phyloP scores from a whole-genome alignment of 768 basidiomycete genomes.

The Artomyces pyxidatus region DNA sequence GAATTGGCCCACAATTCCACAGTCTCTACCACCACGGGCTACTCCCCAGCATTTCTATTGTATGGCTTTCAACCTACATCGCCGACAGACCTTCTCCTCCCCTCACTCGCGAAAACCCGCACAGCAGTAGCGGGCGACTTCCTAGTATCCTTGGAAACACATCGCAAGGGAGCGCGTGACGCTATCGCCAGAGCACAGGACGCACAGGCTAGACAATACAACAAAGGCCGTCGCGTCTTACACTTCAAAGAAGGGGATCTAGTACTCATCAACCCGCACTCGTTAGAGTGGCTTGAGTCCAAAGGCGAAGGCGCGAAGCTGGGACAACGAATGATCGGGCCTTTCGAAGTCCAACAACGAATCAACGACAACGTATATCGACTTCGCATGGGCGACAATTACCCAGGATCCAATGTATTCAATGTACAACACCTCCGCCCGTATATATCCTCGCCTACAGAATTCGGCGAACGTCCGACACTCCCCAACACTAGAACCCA shows the following conservation, averaged over 20 bases:
- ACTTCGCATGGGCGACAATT: constrained; percentile 13
- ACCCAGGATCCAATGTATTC: constrained; percentile 17
- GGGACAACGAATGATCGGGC: constrained; percentile 16
- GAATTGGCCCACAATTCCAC: constrained; percentile 13
- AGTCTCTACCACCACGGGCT: constrained; percentile 8
- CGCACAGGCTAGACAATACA: constrained; percentile 9
- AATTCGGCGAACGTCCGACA: constrained; percentile 5
- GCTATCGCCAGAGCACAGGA: constrained; percentile 15
- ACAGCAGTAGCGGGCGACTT: not conserved
- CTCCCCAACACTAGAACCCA: not conserved
- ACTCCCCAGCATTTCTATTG: constrained; percentile 13
- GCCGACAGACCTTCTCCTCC: not conserved
- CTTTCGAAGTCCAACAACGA: constrained; percentile 18
- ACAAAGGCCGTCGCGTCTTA: constrained; percentile 6
- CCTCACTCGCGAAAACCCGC: not conserved
- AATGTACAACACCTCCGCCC: constrained; percentile 19
- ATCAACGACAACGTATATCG: constrained; percentile 19
- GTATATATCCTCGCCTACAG: constrained; percentile 13
- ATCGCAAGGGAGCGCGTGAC: constrained; percentile 6
- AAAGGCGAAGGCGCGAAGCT: constrained; percentile 19
- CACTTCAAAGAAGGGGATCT: constrained; percentile 18
- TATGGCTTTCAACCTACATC: constrained; percentile 13
- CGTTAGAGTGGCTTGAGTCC: constrained; percentile 9
- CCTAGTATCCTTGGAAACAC: not conserved
- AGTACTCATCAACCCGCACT: constrained; percentile 18